Base-by-base conservation (phyloP, 805 yeast genomes). In the Saccharomycopsis fibuligera region DNA sequence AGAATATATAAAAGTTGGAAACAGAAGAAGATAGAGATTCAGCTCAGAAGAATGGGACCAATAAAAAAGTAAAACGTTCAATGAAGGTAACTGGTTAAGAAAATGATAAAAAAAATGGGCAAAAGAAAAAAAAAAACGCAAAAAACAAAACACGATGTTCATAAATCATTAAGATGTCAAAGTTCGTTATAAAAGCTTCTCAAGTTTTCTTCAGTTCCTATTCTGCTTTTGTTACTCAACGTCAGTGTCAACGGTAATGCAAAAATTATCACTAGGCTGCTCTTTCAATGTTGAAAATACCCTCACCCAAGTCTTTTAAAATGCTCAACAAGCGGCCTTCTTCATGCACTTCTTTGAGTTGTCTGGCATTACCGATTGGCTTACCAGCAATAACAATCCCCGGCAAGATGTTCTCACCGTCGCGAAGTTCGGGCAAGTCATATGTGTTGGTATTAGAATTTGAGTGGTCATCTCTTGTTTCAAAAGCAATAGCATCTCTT, bases 401-500 rank as follows among this genome's bases (percentile, higher is more conserved):
- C 1, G 55, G 55, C 14, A 51, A 35, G 33, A 51, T 48, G 37
- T 51, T 51, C 30, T 51, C 55, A 29, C 35, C 41, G n/a, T 31
- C 45, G 19, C 29, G 16, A 4, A 51, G 39, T 12, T 37, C 31
- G 4, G 44, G 44, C 14, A 48, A 39, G 19, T 21, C 23, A 35
- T 38, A 47, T 2, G 39, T 23, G 36, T 42, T 47, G 33, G 31
- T 33, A 9, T 41, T 23, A n/a, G 25, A 12, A 4, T 21, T 41
- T 10, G 29, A 22, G 23, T 30, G 27, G 24, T 39, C 31, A 21
- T 36, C n/a, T 36, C 48, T 40, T 1, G 97, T 89, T 54, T 86
- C 88, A 62, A 86, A 93, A 3, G 99, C 99, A 66, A 93, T 69
- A 12, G 35, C 14, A 10, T 30, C 14, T 12, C 10, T 12, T 10